Evolutionary conservation across 768 basidiomycete genomes (phyloP), one percentile per base, ranked within the genome.

Genomic region (Lactarius hengduanensis): DNA sequence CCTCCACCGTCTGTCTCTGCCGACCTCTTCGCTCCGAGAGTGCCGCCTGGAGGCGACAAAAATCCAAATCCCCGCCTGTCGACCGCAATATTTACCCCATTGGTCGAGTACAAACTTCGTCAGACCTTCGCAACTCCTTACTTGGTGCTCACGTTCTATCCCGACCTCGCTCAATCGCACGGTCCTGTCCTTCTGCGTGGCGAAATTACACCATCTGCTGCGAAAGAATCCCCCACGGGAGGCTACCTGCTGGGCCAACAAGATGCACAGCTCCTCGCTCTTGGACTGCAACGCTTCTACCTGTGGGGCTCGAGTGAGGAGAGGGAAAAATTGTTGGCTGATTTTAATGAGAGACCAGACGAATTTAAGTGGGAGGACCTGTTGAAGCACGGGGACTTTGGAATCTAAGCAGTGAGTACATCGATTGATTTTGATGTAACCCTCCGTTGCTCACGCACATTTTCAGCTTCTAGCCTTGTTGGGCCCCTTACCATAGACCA

Each of bases 51-150:
- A 32, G 69, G 72, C 6, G 72, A 73, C 16, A 69, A 74, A 50
- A 63, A 67, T 2, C 64, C 75, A 13, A 85, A 85, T 70, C 84
- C 86, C 18, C 80, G 79, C 60, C 79, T 78, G 2, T 86, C 94
- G 7, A 95, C 94, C 0, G 82, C 96, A 61, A 81, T 98, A 41
- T 96, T 96, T 80, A 95, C 97, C 0, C 92, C 96, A 2, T 81
- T 98, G 53, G 89, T 91, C 70, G 96, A 98, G 78, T 99, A 93
- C 84, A 96, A 97, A 76, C 77, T 86, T 64, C 87, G 90, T 47
- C 83, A 83, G 61, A 82, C 89, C 20, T 98, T 89, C 75, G 91
- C 97, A 8, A 95, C 94, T 5, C 96, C 96, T 1, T 92, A 94
- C 74, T 82, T 99, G 30, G 90, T 91, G 28, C 73, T 98, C 45